Evolutionary conservation across 1,284 basidiomycete species (phyloP).

Genomic region (Peniophora sp.): DNA sequence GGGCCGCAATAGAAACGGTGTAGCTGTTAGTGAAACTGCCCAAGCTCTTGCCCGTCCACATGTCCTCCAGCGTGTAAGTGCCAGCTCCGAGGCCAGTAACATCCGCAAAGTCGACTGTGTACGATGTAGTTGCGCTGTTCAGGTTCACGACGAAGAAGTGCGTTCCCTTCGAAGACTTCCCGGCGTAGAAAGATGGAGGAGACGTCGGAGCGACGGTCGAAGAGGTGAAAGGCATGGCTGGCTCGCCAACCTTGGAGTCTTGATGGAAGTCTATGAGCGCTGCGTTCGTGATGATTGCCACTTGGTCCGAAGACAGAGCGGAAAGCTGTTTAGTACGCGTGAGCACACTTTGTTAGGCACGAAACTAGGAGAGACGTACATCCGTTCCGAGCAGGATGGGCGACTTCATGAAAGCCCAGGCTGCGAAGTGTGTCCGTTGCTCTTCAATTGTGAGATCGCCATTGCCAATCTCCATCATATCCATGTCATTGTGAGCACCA

Average conservation of each 20-base stretch:
- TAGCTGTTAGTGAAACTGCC: conserved; percentile 34
- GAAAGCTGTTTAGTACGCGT: conserved; percentile 27
- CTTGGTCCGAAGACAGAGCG: conserved; percentile 28
- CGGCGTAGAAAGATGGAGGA: conserved; percentile 44
- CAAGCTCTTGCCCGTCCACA: conserved; percentile 42
- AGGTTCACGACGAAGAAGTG: conserved; percentile 52
- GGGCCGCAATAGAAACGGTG: conserved; percentile 32
- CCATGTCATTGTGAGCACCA: conserved; percentile 49
- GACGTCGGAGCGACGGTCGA: conserved; percentile 29
- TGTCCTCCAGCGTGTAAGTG: conserved; percentile 40
- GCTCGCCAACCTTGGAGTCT: conserved; percentile 34
- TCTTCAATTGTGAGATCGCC: conserved; percentile 41
- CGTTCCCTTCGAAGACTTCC: conserved; percentile 36
- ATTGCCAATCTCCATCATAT: conserved; percentile 58
- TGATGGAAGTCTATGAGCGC: conserved; percentile 50
- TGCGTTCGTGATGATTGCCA: conserved; percentile 41
- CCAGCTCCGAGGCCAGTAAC: conserved; percentile 34
- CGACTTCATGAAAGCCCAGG: conserved; percentile 49
- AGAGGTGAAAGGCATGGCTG: conserved; percentile 40
- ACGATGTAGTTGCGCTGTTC: conserved; percentile 27
- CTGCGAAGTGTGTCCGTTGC: conserved; percentile 48
- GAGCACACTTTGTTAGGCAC: too few relatives aligned
- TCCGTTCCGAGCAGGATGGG: conserved; percentile 50
- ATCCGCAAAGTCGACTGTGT: conserved; percentile 35
- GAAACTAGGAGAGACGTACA: too few relatives aligned